Conservation (phyloP, 148 eudicot genomes). For the Dianthus caryophyllus region DNA sequence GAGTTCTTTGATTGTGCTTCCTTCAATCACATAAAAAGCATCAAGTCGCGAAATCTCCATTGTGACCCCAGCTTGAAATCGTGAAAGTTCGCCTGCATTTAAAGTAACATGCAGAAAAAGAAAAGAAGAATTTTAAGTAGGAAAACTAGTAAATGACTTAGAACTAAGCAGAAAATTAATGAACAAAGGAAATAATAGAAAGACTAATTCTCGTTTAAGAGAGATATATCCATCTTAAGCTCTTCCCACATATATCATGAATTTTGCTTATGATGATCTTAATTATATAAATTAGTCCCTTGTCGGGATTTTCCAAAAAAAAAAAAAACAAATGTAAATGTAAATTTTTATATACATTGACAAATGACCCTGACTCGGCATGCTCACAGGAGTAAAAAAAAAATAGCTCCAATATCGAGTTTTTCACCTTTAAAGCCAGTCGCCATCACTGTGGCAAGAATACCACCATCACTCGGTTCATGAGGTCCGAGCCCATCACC, state of each 20-base stretch:
- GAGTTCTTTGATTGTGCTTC: constrained; percentile 56
- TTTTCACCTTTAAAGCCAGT: constrained; percentile 79
- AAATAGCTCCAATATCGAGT: background rate
- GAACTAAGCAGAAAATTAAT: too few species aligned
- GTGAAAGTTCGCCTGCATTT: constrained; percentile 69
- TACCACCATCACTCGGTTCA: constrained; percentile 75
- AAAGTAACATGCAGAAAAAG: too few species aligned
- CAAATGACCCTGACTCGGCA: background rate
- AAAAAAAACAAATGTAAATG: background rate
- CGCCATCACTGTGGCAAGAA: constrained; percentile 81
- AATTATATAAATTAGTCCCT: too few species aligned
- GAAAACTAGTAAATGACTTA: too few species aligned
- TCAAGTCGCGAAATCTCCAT: constrained; percentile 86
- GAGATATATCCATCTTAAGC: too few species aligned
- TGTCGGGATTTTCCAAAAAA: background rate
- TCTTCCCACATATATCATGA: too few species aligned
- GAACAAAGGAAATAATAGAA: too few species aligned
- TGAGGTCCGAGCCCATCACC: constrained; percentile 87
- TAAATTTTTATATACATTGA: background rate
- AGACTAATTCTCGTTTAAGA: too few species aligned
- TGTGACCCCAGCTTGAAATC: constrained; percentile 95
- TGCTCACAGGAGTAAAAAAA: background rate
- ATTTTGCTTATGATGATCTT: too few species aligned
- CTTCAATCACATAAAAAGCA: constrained; percentile 72
- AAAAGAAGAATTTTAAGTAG: too few species aligned